Conservation (phyloP, 495 filamentous ascomycete genomes). For the Aspergillus egyptiacus region DNA sequence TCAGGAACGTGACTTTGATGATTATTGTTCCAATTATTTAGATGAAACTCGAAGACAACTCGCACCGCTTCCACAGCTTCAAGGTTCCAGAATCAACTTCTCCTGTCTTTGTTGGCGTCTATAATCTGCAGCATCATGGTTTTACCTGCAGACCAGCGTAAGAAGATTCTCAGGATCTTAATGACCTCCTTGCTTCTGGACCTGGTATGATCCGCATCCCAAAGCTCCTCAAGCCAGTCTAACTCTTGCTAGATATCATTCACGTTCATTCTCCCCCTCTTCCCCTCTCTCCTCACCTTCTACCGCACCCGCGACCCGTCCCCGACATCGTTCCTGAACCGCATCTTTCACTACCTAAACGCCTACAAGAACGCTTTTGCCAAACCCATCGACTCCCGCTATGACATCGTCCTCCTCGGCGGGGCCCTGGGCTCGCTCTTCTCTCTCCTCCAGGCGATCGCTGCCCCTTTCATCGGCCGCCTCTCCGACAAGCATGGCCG, state of each 20-base stretch:
- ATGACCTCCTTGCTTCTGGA: conserved; percentile 68
- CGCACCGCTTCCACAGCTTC: no score
- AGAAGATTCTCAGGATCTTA: conserved; percentile 74
- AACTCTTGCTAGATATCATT: conserved; percentile 59
- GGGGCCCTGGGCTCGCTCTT: conserved; percentile 92
- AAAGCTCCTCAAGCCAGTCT: not conserved
- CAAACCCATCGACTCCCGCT: conserved; percentile 87
- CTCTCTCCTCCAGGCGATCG: conserved; percentile 87
- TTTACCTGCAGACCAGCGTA: conserved; percentile 49
- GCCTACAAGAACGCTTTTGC: conserved; percentile 93
- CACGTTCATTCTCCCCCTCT: conserved; percentile 97
- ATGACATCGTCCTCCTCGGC: conserved; percentile 94
- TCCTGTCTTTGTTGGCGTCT: no score
- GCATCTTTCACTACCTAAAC: conserved; percentile 78
- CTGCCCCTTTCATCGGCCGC: conserved; percentile 83
- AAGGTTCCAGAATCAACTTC: no score
- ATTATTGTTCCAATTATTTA: no score
- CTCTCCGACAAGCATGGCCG: conserved; percentile 88
- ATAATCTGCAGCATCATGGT: no score
- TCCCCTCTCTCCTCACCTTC: conserved; percentile 89
- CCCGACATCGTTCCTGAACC: conserved; percentile 60
- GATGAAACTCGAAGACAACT: no score
- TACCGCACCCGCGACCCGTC: conserved; percentile 67
- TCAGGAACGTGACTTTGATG: no score
- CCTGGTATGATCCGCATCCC: conserved; percentile 42